Base-by-base conservation (phyloP, 1,139 yeast genomes). In the Scheffersomyces segobiensis region DNA sequence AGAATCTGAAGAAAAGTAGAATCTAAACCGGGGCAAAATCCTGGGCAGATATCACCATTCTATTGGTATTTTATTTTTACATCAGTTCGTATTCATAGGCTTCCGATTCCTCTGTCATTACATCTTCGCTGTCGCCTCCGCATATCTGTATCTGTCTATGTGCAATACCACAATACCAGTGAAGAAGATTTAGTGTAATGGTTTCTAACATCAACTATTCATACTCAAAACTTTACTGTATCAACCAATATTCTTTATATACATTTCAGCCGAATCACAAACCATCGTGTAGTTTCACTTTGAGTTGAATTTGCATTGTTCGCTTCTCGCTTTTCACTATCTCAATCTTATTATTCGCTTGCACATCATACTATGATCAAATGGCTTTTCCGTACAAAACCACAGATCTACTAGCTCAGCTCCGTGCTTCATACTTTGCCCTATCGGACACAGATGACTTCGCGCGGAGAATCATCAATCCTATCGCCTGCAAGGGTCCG, bases 371-470 rank as follows among this genome's bases (percentile, higher is more conserved):
- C 7, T 14, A 21, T 48, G 21, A 18, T 18, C 54, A 5, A 18
- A 78, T 78, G 82, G 75, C 81, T 22, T 77, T 78, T 57, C 79
- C 81, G 1, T 64, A 74, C 48, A 78, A 76, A 32, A 69, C 71
- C 20, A 61, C 70, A 26, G 74, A 71, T 50, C 58, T 77, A 55
- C 63, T 78, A 53, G 68, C 72, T 3, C 77, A 76, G 57, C 65
- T 78, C 49, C 64, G 82, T 53, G 69, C 74, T 17, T 66, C 76
- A 7, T 76, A 74, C 59, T 63, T 73, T 8, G 67, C 73, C 1
- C 62, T 66, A 53, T 70, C 67, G 22, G 76, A 71, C 53, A 68
- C 71, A 32, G 73, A 72, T 52, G 74, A 69, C 20, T 69, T 68
- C 49, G 63, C 71, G 18, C 65, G 62, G 18, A 62, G 71, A 22